These are phyloP conservation scores for Ganoderma lingzhi DNA, from an alignment of 1,284 basidiomycete species.

Conservation along the genomic window DNA sequence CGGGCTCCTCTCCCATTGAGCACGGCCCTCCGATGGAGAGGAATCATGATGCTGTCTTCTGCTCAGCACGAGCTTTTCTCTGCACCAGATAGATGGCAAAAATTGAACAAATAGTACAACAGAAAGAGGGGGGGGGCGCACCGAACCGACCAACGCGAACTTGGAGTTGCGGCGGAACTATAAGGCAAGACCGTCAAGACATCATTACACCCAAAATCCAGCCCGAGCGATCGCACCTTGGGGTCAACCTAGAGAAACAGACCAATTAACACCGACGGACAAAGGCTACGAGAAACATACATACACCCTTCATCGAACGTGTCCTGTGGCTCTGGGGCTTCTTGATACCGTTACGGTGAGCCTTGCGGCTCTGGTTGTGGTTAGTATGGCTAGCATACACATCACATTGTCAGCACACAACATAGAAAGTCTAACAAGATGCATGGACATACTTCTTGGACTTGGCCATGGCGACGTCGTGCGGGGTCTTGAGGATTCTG, in stretches of 20 bases:
- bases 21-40: conserved; percentile 12
- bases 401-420: background rate
- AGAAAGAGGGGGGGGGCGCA: conserved; percentile 49
- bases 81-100: conserved; percentile 38
- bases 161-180: conserved; percentile 90
- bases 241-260: conserved; percentile 72
- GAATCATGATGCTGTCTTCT: conserved; percentile 58
- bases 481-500: conserved; percentile 42
- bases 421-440: background rate
- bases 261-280: conserved; percentile 20
- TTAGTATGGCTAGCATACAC: conserved; percentile 72
- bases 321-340: conserved; percentile 80
- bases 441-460: conserved; percentile 73
- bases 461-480: conserved; percentile 74
- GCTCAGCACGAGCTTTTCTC: conserved; percentile 70
- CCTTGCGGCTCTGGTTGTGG: conserved; percentile 95
- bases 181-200: conserved; percentile 21
- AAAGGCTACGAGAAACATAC: conserved; percentile 43
- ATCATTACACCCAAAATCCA: conserved; percentile 5
- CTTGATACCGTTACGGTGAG: conserved; percentile 98
- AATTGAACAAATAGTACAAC: conserved; percentile 5
- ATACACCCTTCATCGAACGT: conserved; percentile 91
- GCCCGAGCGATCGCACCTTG: conserved; percentile 63
- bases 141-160: conserved; percentile 81
- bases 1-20: conserved; percentile 28